These are phyloP conservation scores for Hemileia vastatrix DNA, from an alignment of 1,284 basidiomycete species.

Conservation along the genomic window DNA sequence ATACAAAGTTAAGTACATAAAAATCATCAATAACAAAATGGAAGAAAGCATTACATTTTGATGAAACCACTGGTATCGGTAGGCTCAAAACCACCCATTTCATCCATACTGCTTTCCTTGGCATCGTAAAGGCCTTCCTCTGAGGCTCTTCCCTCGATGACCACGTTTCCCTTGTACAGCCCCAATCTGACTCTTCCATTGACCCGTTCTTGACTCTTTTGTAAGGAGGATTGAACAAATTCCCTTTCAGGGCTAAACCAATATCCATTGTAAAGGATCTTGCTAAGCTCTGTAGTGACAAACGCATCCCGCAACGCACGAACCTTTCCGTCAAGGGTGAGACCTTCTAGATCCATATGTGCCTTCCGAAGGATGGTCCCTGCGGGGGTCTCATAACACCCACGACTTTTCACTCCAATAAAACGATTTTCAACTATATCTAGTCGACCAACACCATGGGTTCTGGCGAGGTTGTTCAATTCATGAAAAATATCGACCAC, in stretches of 20 bases:
- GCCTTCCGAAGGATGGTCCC: slow-evolving; percentile 91
- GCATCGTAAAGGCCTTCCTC: slow-evolving; percentile 93
- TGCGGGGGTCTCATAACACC: slow-evolving; percentile 95
- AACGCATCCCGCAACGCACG: slow-evolving; percentile 90
- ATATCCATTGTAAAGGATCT: slow-evolving; percentile 91
- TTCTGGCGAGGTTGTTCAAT: slow-evolving; percentile 83
- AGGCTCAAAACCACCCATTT: slow-evolving; percentile 92
- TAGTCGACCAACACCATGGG: slow-evolving; percentile 90
- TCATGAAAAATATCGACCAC: slow-evolving; percentile 89
- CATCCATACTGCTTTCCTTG: slow-evolving; percentile 97
- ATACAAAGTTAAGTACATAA: background rate
- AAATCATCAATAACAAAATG: background rate
- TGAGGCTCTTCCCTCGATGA: slow-evolving; percentile 83
- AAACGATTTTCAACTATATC: slow-evolving; percentile 99
- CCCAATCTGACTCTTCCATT: slow-evolving; percentile 85
- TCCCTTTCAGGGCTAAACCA: slow-evolving; percentile 88
- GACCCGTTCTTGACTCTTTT: slow-evolving; percentile 87
- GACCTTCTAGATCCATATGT: slow-evolving; percentile 92
- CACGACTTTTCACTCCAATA: slow-evolving; percentile 96
- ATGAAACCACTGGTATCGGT: slow-evolving; percentile 57
- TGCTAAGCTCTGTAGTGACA: slow-evolving; percentile 76
- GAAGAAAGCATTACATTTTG: slow-evolving; percentile 11
- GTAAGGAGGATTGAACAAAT: slow-evolving; percentile 79
- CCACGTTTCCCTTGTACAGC: slow-evolving; percentile 92
- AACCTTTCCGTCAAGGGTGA: slow-evolving; percentile 95